Percentiles rank a stretch among this genome's conserved stretches.
Conservation (phyloP, 2,329 filamentous ascomycete species). For the Chrysoporthe puriensis region DNA sequence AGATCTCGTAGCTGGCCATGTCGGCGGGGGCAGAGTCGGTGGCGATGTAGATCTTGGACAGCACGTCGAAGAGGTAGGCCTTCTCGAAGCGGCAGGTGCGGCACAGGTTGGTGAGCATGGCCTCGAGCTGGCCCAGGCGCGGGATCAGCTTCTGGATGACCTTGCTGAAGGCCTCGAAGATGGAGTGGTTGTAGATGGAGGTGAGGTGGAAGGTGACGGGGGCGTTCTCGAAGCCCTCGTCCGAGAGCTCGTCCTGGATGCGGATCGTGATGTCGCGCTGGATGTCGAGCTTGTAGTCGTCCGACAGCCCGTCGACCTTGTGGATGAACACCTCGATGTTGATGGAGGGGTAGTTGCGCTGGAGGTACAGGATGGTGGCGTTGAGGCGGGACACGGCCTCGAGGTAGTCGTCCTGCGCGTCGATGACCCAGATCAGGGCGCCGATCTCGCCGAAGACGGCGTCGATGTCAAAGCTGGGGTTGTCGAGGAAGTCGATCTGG, state of each 20-base stretch:
- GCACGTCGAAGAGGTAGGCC: constrained; percentile 95
- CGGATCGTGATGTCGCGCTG: constrained; percentile 96
- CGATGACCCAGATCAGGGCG: constrained; percentile 93
- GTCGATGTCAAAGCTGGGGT: constrained; percentile 86
- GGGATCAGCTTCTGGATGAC: constrained; percentile 98
- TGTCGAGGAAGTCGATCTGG: constrained; percentile 86
- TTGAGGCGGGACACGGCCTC: constrained; percentile 88
- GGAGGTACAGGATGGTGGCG: constrained; percentile 84
- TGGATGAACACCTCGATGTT: constrained; percentile 99
- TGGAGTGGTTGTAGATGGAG: constrained; percentile 97
- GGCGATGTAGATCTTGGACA: constrained; percentile 98
- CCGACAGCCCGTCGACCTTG: constrained; percentile 96
- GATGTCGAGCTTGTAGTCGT: constrained; percentile 95
- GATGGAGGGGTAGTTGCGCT: constrained; percentile 87
- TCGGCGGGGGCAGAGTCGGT: constrained; percentile 93
- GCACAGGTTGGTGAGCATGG: constrained; percentile 90
- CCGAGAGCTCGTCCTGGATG: constrained; percentile 93
- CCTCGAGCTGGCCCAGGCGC: constrained; percentile 88
- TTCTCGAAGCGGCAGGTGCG: constrained; percentile 96
- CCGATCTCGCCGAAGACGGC: constrained; percentile 94
- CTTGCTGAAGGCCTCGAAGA: constrained; percentile 95
- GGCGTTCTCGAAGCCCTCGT: constrained; percentile 90
- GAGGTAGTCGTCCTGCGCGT: constrained; percentile 96
- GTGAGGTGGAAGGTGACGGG: constrained; percentile 95
- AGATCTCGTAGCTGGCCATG: constrained; percentile 96